Evolutionary conservation across 2,329 filamentous ascomycete species (phyloP).

Genomic region (Cladophialophora bantiana): DNA sequence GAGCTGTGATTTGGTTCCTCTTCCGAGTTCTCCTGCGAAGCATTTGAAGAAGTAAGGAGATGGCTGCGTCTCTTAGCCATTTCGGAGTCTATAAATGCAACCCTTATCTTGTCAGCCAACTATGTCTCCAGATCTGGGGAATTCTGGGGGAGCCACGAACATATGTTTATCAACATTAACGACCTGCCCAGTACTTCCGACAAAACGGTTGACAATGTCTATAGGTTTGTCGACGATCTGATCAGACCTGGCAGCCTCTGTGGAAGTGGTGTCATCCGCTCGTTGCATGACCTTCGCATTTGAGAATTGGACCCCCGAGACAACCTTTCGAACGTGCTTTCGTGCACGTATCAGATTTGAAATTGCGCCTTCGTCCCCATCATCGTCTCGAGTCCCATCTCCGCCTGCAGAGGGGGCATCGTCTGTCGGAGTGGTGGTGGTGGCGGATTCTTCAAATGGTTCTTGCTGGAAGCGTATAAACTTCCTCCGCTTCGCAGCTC

Average conservation of each 20-base stretch:
- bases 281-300: constrained; percentile 17
- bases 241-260: constrained; percentile 27
- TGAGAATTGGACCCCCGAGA: constrained; percentile 35
- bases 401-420: background rate
- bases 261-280: background rate
- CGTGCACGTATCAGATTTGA: constrained; percentile 27
- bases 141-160: constrained; percentile 55
- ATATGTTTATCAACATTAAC: constrained; percentile 68
- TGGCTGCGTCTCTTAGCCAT: constrained; percentile 61
- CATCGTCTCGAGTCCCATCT: background rate
- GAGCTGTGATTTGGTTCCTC: constrained; percentile 8
- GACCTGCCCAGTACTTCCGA: constrained; percentile 64
- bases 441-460: constrained; percentile 4
- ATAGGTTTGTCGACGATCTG: constrained; percentile 43
- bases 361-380: constrained; percentile 21
- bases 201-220: constrained; percentile 61
- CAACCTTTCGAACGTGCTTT: constrained; percentile 26
- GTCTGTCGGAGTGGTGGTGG: background rate
- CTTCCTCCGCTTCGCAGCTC: constrained; percentile 39
- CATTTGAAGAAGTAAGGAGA: constrained; percentile 26
- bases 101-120: constrained; percentile 68
- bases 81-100: constrained; percentile 71
- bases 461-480: constrained; percentile 16
- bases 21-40: constrained; percentile 37
- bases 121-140: constrained; percentile 38